These are phyloP conservation scores for Apostasia ramifera DNA, from an alignment of 106 monocot species.

Conservation along the genomic window DNA sequence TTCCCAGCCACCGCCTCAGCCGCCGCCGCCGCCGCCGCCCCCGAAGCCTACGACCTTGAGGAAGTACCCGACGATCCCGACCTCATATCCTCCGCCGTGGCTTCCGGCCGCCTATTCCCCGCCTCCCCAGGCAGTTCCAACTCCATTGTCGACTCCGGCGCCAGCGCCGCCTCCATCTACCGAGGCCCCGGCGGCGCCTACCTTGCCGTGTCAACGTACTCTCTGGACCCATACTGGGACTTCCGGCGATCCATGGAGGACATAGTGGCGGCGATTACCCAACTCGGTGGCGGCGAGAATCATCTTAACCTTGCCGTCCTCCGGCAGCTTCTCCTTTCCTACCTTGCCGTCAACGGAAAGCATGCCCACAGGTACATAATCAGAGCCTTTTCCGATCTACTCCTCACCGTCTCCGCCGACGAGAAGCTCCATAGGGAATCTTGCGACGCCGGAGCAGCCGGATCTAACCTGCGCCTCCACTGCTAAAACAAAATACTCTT, in stretches of 20 bases:
- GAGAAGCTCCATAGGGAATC: background rate
- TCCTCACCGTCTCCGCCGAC: slow-evolving; percentile 16
- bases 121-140: slow-evolving; percentile 50
- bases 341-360: slow-evolving; percentile 54
- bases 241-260: slow-evolving; percentile 73
- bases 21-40: background rate
- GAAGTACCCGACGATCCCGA: slow-evolving; percentile 24
- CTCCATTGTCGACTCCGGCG: slow-evolving; percentile 30
- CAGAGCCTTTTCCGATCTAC: slow-evolving; percentile 55
- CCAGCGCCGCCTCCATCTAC: background rate
- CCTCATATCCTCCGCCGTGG: slow-evolving; percentile 42
- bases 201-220: slow-evolving; percentile 45
- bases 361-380: slow-evolving; percentile 54
- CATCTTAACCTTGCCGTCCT: slow-evolving; percentile 22
- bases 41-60: background rate
- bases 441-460: background rate
- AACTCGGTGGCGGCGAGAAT: slow-evolving; percentile 1
- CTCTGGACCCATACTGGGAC: slow-evolving; percentile 55
- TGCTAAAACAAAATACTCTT: too few relatives aligned
- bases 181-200: slow-evolving; percentile 9
- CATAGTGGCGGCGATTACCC: slow-evolving; percentile 45
- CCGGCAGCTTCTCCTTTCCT: slow-evolving; percentile 63
- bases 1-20: background rate
- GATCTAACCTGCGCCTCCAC: too few relatives aligned
- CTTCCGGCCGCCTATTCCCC: slow-evolving; percentile 47